These are phyloP conservation scores for Gryganskiella cystojenkinii DNA, from an alignment of 192 early-diverging fungal species.

Conservation along the genomic window DNA sequence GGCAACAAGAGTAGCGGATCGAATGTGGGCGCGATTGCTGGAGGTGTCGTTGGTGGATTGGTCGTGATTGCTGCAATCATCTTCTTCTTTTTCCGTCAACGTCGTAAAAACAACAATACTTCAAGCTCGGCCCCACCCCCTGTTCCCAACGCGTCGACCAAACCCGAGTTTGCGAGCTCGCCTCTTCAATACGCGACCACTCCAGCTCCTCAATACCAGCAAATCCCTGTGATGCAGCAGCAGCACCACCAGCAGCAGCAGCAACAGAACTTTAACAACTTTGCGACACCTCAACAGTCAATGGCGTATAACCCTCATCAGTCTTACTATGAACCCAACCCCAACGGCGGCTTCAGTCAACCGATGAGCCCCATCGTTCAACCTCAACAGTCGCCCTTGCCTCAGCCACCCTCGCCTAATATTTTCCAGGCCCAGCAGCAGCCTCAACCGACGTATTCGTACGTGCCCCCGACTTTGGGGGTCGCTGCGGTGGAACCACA, in stretches of 20 bases:
- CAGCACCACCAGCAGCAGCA: conserved; percentile 23
- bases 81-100: conserved; percentile 35
- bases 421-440: conserved; percentile 13
- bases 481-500: not conserved
- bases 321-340: not conserved
- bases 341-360: not conserved
- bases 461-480: conserved; percentile 5
- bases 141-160: not conserved
- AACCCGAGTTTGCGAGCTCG: not conserved
- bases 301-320: conserved; percentile 1
- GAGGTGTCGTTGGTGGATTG: conserved; percentile 36
- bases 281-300: not conserved
- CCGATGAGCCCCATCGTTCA: not conserved
- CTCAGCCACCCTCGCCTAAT: not conserved
- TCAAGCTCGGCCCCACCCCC: not conserved
- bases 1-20: conserved; percentile 1
- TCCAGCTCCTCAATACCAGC: conserved; percentile 6
- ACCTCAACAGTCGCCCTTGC: not conserved
- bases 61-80: conserved; percentile 28
- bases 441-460: not conserved
- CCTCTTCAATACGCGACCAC: not conserved
- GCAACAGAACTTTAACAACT: not conserved
- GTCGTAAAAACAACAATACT: conserved; percentile 10
- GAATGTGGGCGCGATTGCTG: conserved; percentile 29
- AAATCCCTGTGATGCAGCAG: not conserved